A percentile compares a stretch with the other conserved stretches of the same genome.
phyloP scores from a whole-genome alignment of 768 basidiomycete species.

The Trametes maxima region DNA sequence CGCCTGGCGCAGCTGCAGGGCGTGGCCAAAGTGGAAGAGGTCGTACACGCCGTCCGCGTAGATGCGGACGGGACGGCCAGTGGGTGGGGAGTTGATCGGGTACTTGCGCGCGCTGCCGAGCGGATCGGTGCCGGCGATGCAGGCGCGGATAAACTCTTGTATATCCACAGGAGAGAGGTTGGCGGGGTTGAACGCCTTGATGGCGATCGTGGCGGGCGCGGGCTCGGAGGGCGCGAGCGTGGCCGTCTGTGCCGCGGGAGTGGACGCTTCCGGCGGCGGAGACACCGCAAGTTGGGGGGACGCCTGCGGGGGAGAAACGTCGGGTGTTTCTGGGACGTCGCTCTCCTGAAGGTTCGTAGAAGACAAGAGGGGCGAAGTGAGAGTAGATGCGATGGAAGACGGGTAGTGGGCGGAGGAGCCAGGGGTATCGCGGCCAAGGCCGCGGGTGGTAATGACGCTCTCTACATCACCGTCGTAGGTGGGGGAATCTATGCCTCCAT shows the following conservation, averaged over 20 bases:
- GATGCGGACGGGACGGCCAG: constrained; percentile 77
- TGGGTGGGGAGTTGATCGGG: constrained; percentile 85
- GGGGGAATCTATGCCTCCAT: constrained; percentile 81
- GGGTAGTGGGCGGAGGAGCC: constrained; percentile 24
- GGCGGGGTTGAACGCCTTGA: constrained; percentile 59
- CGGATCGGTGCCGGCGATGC: constrained; percentile 71
- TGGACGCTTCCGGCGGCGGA: constrained; percentile 10
- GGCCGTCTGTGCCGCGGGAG: constrained; percentile 8
- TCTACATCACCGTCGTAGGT: constrained; percentile 92
- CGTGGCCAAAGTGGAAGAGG: constrained; percentile 97
- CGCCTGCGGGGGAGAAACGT: constrained; percentile 11
- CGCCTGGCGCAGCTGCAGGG: constrained; percentile 93
- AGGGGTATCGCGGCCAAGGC: constrained; percentile 33
- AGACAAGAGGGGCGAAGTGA: constrained; percentile 19
- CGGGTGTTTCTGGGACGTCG: constrained; percentile 16
- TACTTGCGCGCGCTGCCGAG: constrained; percentile 45
- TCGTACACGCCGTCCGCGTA: constrained; percentile 99
- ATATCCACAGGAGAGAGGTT: constrained; percentile 76
- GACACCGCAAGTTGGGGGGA: background rate
- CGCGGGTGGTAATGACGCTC: constrained; percentile 65
- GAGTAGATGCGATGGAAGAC: constrained; percentile 27
- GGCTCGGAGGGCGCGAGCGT: constrained; percentile 23
- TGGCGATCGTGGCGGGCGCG: constrained; percentile 29
- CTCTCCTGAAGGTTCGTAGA: constrained; percentile 16
- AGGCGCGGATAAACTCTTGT: constrained; percentile 70